phyloP scores from a whole-genome alignment of 2,329 filamentous ascomycete genomes.

The Fusarium tricinctum region DNA sequence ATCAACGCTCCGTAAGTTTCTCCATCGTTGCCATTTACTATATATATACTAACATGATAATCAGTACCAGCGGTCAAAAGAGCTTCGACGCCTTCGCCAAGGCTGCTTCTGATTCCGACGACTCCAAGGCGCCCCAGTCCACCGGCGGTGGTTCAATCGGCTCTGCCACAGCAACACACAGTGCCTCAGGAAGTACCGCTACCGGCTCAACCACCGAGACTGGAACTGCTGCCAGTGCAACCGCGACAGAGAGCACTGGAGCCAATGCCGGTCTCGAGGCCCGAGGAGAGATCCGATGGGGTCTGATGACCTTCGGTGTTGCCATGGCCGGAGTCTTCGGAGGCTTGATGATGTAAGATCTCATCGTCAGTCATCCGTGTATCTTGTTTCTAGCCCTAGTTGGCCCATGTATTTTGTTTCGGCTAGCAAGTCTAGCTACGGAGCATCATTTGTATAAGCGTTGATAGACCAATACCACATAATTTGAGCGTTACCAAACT shows the following conservation, averaged over 20 bases:
- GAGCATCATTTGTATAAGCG: conserved; percentile 17
- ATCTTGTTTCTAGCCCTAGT: conserved; percentile 27
- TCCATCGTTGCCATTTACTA: not conserved
- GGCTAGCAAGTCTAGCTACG: conserved; percentile 31
- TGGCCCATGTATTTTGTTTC: conserved; percentile 26
- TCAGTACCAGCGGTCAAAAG: conserved; percentile 36
- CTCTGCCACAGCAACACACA: conserved; percentile 29
- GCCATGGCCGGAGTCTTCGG: conserved; percentile 44
- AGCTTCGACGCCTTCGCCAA: conserved; percentile 33
- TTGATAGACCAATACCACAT: conserved; percentile 15
- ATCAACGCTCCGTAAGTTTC: conserved; percentile 48
- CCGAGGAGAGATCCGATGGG: conserved; percentile 46
- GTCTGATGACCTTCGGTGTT: conserved; percentile 42
- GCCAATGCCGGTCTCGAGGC: conserved; percentile 39
- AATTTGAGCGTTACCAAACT: conserved; percentile 15
- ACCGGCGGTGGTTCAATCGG: conserved; percentile 40
- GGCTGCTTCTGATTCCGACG: conserved; percentile 27
- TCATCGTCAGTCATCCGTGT: conserved; percentile 10
- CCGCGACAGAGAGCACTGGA: conserved; percentile 12
- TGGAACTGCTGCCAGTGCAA: conserved; percentile 15
- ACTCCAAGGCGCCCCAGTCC: conserved; percentile 41
- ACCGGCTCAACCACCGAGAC: conserved; percentile 31
- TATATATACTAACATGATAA: not conserved
- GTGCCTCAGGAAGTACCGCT: conserved; percentile 24
- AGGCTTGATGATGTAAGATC: conserved; percentile 41